phyloP scores from a whole-genome alignment of 345 rosid genomes.

The Schrenkiella parvula region DNA sequence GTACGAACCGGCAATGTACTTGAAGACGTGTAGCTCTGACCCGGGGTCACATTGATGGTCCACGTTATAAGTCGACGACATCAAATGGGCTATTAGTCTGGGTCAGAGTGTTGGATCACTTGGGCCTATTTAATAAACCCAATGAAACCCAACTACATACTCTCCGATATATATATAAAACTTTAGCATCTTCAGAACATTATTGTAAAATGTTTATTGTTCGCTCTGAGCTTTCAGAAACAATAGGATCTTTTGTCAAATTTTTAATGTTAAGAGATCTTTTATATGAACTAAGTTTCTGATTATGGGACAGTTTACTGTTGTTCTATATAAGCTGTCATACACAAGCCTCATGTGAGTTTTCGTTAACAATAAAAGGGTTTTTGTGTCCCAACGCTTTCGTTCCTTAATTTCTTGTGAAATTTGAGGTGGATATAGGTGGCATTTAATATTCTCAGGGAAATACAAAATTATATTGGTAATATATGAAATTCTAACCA shows the following conservation, averaged over 20 bases:
- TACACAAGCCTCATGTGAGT: constrained; percentile 30
- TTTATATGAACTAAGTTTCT: background rate
- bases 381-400: constrained; percentile 19
- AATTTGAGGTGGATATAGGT: constrained; percentile 28
- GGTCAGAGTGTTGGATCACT: background rate
- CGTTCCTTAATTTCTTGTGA: constrained; percentile 20
- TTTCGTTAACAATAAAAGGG: constrained; percentile 7
- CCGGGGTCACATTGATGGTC: background rate
- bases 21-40: background rate
- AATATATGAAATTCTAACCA: background rate
- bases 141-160: background rate
- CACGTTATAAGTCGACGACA: background rate
- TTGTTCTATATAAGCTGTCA: constrained; percentile 3
- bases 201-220: background rate
- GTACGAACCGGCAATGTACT: background rate
- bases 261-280: background rate
- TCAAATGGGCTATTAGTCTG: background rate
- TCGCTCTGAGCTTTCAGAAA: background rate
- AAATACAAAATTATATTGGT: background rate
- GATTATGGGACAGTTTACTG: background rate
- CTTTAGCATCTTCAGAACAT: background rate
- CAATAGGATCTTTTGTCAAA: background rate
- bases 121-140: background rate
- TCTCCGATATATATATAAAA: background rate
- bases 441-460: constrained; percentile 6